phyloP scores from a whole-genome alignment of 371 early-diverging fungal species.

The Saksenaea vasiformis region DNA sequence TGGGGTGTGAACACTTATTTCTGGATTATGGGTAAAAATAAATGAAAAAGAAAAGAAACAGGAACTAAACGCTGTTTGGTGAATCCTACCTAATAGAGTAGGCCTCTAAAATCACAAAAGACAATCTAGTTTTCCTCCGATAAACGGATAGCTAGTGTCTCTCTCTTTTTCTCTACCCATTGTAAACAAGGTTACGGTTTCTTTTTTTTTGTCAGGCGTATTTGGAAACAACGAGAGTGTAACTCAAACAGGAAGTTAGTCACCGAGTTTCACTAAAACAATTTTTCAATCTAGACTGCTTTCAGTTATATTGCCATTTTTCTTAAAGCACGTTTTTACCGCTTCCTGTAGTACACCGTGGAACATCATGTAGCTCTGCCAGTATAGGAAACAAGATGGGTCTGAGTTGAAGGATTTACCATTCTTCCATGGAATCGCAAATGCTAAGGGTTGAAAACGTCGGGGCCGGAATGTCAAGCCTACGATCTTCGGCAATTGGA shows the following conservation, averaged over 20 bases:
- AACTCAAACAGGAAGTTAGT: background rate
- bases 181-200: no score
- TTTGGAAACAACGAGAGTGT: background rate
- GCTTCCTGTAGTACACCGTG: background rate
- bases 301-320: background rate
- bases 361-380: background rate
- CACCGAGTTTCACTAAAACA: background rate
- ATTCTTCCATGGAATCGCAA: background rate
- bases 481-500: no score
- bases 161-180: no score
- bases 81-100: no score
- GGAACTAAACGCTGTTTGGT: no score
- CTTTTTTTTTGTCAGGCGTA: no score
- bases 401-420: background rate
- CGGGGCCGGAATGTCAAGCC: no score
- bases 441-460: no score
- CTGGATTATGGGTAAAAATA: background rate
- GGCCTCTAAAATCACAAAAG: no score
- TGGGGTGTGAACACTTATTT: background rate
- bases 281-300: background rate
- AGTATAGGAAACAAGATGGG: background rate
- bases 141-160: no score
- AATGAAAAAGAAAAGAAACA: no score
- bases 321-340: background rate
- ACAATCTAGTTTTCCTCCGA: no score